Base-by-base conservation (phyloP, 176 grass and related monocot species). In the Phragmites australis region DNA sequence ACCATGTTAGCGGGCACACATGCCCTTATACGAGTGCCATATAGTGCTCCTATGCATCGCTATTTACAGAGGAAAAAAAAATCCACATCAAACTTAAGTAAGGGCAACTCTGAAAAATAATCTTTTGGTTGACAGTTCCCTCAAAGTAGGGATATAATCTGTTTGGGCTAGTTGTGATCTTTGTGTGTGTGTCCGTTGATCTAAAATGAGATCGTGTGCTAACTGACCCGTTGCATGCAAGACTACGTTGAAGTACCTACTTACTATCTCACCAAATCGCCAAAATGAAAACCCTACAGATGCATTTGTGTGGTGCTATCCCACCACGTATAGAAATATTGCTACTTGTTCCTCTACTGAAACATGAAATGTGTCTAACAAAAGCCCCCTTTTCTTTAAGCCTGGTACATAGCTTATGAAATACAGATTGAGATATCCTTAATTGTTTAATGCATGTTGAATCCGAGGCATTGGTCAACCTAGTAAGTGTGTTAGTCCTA, bases 301-400 rank as follows among this genome's bases (percentile, higher is more conserved):
- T 21, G 65, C 11, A 34, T 47, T 27, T 44, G 78, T 70, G 39
- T 71, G 66, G 21, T 18, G 14, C 1, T 81, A 53, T 30, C 79
- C 13, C 1, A 81, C 53, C 9, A 60, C 47, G 6, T 71, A 23
- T 6, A 81, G 1, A 26, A 81, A 71, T 53, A 72, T 37, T 37
- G 67, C 79, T 8, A 81, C 13, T 18, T 81, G 79, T 11, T 81
- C 66, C 53, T 81, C 79, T 25, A 81, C 66, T 6, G 79, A 82
- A 62, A 82, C 42, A 82, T 72, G 54, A 12, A 72, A 10, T 32
- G 65, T 59, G 26, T 81, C 65, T 46, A 18, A 1, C 57, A 81
- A 6, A 5, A 47, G 26, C 0, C 42, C 10, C 27, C 14, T 71
- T 71, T 0, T 34, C 2, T 2, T 12, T 71, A 11, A 81, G 53